Percentiles rank a stretch among this genome's conserved stretches.
Conservation (phyloP, 2,329 filamentous ascomycete species). For the Graphilbum ipis-grandicollis region DNA sequence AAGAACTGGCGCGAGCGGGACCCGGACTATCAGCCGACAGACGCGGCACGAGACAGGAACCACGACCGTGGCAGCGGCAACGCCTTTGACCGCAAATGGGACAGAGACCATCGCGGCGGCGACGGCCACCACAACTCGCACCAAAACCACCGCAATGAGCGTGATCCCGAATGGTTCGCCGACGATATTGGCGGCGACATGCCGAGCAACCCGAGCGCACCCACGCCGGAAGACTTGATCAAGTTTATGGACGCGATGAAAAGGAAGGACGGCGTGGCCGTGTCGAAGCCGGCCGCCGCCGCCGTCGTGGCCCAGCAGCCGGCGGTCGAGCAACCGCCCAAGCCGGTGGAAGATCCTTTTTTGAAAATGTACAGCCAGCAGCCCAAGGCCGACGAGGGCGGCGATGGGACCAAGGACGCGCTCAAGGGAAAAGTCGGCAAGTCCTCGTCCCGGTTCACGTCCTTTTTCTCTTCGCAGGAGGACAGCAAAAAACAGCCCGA, state of each 20-base stretch:
- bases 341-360: conserved; percentile 59
- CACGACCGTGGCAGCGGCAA: conserved; percentile 31
- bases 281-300: conserved; percentile 9
- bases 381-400: conserved; percentile 16
- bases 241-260: conserved; percentile 91
- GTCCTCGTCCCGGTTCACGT: conserved; percentile 70
- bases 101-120: conserved; percentile 25
- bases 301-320: conserved; percentile 33
- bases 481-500: conserved; percentile 31
- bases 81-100: conserved; percentile 32
- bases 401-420: conserved; percentile 27
- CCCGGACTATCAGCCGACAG: conserved; percentile 19
- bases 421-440: conserved; percentile 43
- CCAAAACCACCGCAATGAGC: conserved; percentile 34
- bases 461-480: conserved; percentile 52
- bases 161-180: conserved; percentile 86
- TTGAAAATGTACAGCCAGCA: conserved; percentile 31
- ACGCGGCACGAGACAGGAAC: conserved; percentile 39
- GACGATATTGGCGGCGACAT: conserved; percentile 28
- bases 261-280: conserved; percentile 20
- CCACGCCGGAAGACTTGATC: conserved; percentile 83
- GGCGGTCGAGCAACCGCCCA: too few species aligned
- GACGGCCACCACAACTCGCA: not conserved
- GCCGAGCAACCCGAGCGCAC: conserved; percentile 34
- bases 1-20: conserved; percentile 45